Percentiles rank a stretch among this genome's conserved stretches.
phyloP scores from a whole-genome alignment of 2,329 filamentous ascomycete species.

The Diaporthe capsici region DNA sequence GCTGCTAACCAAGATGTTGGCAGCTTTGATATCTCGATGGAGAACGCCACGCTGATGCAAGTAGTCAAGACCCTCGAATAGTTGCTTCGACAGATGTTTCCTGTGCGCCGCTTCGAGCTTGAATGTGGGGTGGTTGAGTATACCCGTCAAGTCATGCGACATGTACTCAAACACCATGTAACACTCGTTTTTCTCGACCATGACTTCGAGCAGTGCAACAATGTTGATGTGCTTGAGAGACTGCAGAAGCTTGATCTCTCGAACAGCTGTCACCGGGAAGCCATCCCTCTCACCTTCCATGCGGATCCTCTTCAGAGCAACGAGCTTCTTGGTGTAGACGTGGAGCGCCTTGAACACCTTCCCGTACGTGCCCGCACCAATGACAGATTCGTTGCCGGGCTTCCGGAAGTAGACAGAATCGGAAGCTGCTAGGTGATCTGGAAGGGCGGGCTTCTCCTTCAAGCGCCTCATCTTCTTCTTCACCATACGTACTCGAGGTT shows the following conservation, averaged over 20 bases:
- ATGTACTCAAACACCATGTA: constrained; percentile 99
- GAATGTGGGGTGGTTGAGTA: constrained; percentile 95
- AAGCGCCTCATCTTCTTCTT: constrained; percentile 78
- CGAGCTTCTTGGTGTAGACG: constrained; percentile 87
- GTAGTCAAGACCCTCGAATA: constrained; percentile 95
- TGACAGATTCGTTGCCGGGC: constrained; percentile 96
- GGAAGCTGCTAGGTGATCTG: constrained; percentile 80
- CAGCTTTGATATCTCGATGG: constrained; percentile 97
- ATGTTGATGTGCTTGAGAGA: constrained; percentile 87
- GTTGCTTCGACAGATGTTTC: constrained; percentile 91
- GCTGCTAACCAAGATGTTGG: constrained; percentile 95
- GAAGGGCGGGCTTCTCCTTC: constrained; percentile 79
- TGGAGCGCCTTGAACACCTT: constrained; percentile 96
- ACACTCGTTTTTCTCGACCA: constrained; percentile 99
- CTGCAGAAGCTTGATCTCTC: constrained; percentile 93
- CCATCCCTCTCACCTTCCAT: constrained; percentile 95
- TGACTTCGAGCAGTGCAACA: constrained; percentile 88
- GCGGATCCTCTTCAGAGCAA: constrained; percentile 90
- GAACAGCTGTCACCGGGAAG: constrained; percentile 90
- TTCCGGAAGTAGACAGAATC: constrained; percentile 96
- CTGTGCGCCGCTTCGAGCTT: constrained; percentile 87
- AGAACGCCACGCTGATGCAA: constrained; percentile 93
- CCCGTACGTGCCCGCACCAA: constrained; percentile 95
- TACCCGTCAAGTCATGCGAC: constrained; percentile 93
- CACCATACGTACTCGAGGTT: constrained; percentile 70